Evolutionary conservation across 2,329 filamentous ascomycete species (phyloP).

Genomic region (Penicillium sp.): DNA sequence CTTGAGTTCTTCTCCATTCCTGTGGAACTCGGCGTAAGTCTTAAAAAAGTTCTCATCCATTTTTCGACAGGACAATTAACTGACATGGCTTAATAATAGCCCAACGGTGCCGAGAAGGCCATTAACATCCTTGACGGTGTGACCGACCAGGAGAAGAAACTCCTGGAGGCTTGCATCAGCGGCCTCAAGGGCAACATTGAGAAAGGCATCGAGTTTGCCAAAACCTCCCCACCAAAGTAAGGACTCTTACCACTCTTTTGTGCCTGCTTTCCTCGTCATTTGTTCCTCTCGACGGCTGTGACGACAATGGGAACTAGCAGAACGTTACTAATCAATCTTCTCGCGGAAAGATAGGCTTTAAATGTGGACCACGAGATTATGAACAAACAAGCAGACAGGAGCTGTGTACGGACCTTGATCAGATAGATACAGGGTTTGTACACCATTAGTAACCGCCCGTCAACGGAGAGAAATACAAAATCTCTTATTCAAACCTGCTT

Average conservation of each 20-base stretch:
- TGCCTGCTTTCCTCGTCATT: constrained; percentile 8
- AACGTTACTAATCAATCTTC: constrained; percentile 37
- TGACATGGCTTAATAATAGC: constrained; percentile 50
- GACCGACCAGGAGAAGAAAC: constrained; percentile 82
- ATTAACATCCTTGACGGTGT: constrained; percentile 72
- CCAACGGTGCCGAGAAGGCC: constrained; percentile 80
- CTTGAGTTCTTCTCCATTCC: constrained; percentile 94
- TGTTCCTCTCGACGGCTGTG: background rate
- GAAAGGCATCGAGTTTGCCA: constrained; percentile 87
- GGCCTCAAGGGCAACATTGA: constrained; percentile 89
- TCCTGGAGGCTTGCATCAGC: constrained; percentile 69
- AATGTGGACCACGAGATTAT: constrained; percentile 29
- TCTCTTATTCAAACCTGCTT: constrained; percentile 1
- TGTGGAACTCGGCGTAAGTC: constrained; percentile 86
- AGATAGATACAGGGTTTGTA: constrained; percentile 9
- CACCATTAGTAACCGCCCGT: constrained; percentile 18
- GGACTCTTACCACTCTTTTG: constrained; percentile 37
- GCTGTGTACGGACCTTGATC: constrained; percentile 17
- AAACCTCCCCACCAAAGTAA: constrained; percentile 88
- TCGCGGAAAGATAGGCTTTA: constrained; percentile 47
- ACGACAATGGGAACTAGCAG: constrained; percentile 23
- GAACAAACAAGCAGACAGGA: constrained; percentile 22
- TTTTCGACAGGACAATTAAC: constrained; percentile 7
- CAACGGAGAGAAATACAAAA: constrained; percentile 16
- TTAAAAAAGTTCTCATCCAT: background rate